Evolutionary conservation across 2,329 filamentous ascomycete species (phyloP).

Genomic region (Penicillium sp.): DNA sequence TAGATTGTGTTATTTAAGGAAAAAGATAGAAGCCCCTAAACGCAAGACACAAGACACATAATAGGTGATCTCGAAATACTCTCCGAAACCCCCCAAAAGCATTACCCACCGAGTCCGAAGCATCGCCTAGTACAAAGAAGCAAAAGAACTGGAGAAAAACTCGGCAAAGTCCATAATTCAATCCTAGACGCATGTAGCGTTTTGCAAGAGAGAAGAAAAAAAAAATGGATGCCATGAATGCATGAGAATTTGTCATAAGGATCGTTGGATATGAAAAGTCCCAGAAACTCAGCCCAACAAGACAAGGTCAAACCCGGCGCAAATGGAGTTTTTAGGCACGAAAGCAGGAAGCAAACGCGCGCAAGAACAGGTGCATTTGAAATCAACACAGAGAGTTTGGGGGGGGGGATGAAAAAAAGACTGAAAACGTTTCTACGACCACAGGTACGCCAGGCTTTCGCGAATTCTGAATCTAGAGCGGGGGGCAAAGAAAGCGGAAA

Average conservation of each 20-base stretch:
- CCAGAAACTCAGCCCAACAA: constrained; percentile 28
- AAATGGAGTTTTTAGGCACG: constrained; percentile 1
- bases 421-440: constrained; percentile 37
- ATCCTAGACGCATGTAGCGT: constrained; percentile 1
- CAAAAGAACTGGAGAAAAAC: neutral
- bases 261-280: constrained; percentile 40
- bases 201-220: constrained; percentile 15
- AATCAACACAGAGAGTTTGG: constrained; percentile 12
- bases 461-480: constrained; percentile 24
- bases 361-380: constrained; percentile 17
- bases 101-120: constrained; percentile 1
- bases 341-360: constrained; percentile 19
- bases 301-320: constrained; percentile 9
- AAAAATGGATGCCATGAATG: constrained; percentile 41
- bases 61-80: constrained; percentile 5
- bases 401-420: constrained; percentile 20
- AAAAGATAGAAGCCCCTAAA: constrained; percentile 14
- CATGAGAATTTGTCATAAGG: constrained; percentile 40
- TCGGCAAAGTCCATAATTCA: constrained; percentile 2
- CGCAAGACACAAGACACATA: neutral
- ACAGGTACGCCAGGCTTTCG: constrained; percentile 40
- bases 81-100: neutral
- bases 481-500: constrained; percentile 14
- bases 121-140: neutral
- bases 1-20: constrained; percentile 27